These are phyloP conservation scores for Rhizopogon sp. DNA, from an alignment of 768 basidiomycete species.

Conservation along the genomic window DNA sequence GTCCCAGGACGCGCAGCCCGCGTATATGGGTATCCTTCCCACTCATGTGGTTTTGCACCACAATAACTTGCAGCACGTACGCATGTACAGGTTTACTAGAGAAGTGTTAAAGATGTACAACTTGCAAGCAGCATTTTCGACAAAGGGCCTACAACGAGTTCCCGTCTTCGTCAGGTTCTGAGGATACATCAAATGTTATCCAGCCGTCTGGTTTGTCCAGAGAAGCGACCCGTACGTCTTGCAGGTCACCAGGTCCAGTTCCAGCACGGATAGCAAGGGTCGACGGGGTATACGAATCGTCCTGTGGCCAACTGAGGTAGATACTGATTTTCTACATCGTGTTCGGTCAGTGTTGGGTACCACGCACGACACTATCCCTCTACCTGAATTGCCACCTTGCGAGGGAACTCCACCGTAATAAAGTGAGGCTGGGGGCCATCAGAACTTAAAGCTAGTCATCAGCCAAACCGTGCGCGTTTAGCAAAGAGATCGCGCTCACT, in stretches of 20 bases:
- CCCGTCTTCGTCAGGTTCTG: slow-evolving; percentile 74
- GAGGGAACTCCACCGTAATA: slow-evolving; percentile 90
- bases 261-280: slow-evolving; percentile 89
- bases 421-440: slow-evolving; percentile 98
- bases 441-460: slow-evolving; percentile 41
- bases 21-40: slow-evolving; percentile 99
- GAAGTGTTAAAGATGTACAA: not conserved
- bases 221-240: slow-evolving; percentile 83
- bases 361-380: slow-evolving; percentile 6
- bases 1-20: slow-evolving; percentile 83
- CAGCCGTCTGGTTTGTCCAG: slow-evolving; percentile 93
- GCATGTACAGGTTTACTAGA: slow-evolving; percentile 81
- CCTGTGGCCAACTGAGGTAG: slow-evolving; percentile 71
- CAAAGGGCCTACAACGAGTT: slow-evolving; percentile 64
- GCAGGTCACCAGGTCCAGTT: slow-evolving; percentile 85
- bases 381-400: slow-evolving; percentile 86
- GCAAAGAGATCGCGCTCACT: slow-evolving; percentile 53
- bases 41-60: slow-evolving; percentile 94
- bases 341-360: not conserved
- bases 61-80: slow-evolving; percentile 85
- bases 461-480: not conserved
- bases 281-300: slow-evolving; percentile 97
- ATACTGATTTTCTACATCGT: slow-evolving; percentile 75
- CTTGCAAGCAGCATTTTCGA: not conserved
- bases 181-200: slow-evolving; percentile 82